Evolutionary conservation across 495 filamentous ascomycete species (phyloP), one percentile per base, ranked within the genome.

Genomic region (Pyrenula aspistea): DNA sequence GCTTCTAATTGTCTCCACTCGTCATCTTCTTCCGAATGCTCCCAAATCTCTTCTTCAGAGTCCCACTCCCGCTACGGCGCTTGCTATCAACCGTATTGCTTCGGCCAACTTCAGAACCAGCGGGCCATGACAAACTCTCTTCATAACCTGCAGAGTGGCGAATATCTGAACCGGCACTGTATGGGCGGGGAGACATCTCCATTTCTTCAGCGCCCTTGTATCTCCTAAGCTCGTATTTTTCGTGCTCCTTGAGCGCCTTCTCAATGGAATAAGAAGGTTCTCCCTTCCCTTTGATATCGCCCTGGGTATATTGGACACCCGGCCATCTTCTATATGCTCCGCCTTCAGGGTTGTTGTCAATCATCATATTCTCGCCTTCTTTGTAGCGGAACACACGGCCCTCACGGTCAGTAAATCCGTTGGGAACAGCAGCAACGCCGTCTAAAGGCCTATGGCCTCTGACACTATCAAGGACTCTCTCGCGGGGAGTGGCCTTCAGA

Each of bases 301-400:
- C 77, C 2, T 81, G 78, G 24, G 73, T 79, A 67, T 92, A 91
- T 55, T 76, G 69, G 23, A 86, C 63, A 42, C 78, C 78, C 11
- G 78, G 75, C 76, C 82, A 93, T 51, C 84, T 69, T 64, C 77
- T 85, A 60, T 89, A 89, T 0, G 77, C 64, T 1, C 80, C 83
- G 19, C 83, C 84, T 0, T 67, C 65, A 1, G 78, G 80, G 54
- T 78, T 76, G 0, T 61, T 56, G 57, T 94, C 90, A 19, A 83
- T 76, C 84, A 88, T 89, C 71, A 95, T 72, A 58, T 96, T 87
- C 0, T 83, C 75, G 2, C 91, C 93, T 64, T 98, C 93, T 61
- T 90, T 74, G 62, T 98, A 98, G 0, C 83, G 57, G 61, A 95
- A 87, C 0, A 76, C 71, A 25, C 82, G 76, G 0, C 91, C 91